Base-by-base conservation (phyloP, 495 filamentous ascomycete genomes). In the Neurospora tetraspora region DNA sequence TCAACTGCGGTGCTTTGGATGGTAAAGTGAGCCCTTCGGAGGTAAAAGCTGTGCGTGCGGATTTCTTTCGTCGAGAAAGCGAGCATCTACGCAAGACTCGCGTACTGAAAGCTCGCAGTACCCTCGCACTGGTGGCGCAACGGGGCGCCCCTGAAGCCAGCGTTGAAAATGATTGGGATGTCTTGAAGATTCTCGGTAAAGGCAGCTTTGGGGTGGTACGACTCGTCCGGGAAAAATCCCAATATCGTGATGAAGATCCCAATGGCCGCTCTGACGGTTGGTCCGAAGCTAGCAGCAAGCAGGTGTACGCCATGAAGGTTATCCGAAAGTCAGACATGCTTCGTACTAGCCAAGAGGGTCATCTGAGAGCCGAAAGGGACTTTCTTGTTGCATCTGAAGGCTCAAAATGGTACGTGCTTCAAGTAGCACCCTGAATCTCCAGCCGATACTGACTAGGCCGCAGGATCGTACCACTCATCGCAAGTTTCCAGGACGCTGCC, bases 221-320 rank as follows among this genome's bases (percentile, higher is more conserved):
- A 65, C 85, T 98, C 34, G 94, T 97, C 8, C 89, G 88, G 20
- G 91, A 95, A 78, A 89, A 85, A 74, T 65, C 53, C 23, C 53
- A 18, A 16, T 72, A 79, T 5, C 72, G 81, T 9, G 71, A 74
- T 2, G 68, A 42, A 23, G 65, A 69, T 45, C 45, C 70, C 42
- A 59, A 70, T n/a, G 71, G 69, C 9, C 74, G 59, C 27, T 45
- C 72, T 11, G 77, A 71, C 9, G 75, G 74, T 34, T 79, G 59
- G 75, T 75, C 73, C 5, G 72, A 74, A n/a, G 73, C 61, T 12
- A 69, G 71, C 39, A 83, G 79, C 68, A 88, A 86, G 59, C 85
- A 89, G 68, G 89, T 97, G 3, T 97, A 91, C 79, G 95, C 95
- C 9, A 97, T 98, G 94, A 98, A 98, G 80, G 92, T 96, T 20